phyloP scores from a whole-genome alignment of 1,284 basidiomycete genomes.

The Heterobasidion parviporum region DNA sequence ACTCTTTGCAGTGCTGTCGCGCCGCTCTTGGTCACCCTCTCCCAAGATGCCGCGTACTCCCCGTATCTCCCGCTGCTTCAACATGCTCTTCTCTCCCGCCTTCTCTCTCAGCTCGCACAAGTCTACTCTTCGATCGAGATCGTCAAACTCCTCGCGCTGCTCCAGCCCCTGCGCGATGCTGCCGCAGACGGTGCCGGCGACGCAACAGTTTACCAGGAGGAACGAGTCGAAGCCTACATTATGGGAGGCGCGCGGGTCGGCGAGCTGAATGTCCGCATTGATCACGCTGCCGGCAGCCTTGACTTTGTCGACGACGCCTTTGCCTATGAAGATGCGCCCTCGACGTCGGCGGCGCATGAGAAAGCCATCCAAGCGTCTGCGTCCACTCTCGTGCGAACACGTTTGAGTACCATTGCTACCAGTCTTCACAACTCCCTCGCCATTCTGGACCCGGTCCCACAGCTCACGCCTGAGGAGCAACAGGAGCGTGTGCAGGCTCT shows the following conservation, averaged over 20 bases:
- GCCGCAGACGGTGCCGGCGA: slow-evolving; percentile 38
- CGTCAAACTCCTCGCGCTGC: slow-evolving; percentile 66
- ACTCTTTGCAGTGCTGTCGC: slow-evolving; percentile 80
- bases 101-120: slow-evolving; percentile 92
- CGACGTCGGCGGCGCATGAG: slow-evolving; percentile 26
- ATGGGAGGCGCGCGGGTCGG: slow-evolving; percentile 89
- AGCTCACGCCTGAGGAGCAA: slow-evolving; percentile 39
- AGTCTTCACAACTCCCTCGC: slow-evolving; percentile 67
- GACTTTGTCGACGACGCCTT: slow-evolving; percentile 81
- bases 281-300: slow-evolving; percentile 85
- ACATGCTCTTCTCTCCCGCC: slow-evolving; percentile 86
- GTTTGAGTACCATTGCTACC: slow-evolving; percentile 69
- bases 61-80: slow-evolving; percentile 89
- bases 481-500: slow-evolving; percentile 45
- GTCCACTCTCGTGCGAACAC: slow-evolving; percentile 64
- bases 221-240: slow-evolving; percentile 85
- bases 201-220: slow-evolving; percentile 47
- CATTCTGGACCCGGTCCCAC: slow-evolving; percentile 35
- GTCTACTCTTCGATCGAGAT: slow-evolving; percentile 91
- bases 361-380: slow-evolving; percentile 60
- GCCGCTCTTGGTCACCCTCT: slow-evolving; percentile 70
- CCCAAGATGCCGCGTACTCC: slow-evolving; percentile 49
- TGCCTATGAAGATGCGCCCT: slow-evolving; percentile 38
- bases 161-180: slow-evolving; percentile 61
- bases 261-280: slow-evolving; percentile 83